Conservation (phyloP, 441 rosid species). For the Rhodomyrtus psidioides region DNA sequence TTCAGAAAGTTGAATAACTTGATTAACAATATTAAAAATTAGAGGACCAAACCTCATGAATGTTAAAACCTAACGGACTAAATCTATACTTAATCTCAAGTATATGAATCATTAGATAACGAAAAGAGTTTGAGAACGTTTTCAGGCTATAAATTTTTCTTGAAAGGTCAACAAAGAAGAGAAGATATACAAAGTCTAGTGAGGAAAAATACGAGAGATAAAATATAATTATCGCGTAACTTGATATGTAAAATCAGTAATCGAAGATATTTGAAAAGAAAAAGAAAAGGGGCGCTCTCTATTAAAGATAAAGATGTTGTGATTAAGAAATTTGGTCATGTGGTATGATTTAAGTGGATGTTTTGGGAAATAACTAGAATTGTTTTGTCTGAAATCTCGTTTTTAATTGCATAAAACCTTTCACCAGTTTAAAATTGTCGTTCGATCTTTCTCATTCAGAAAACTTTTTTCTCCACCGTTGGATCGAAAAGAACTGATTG, state of each 20-base stretch:
- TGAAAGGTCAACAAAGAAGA: not conserved
- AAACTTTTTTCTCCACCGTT: too few species aligned
- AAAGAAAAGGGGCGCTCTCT: too few species aligned
- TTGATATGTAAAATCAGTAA: not conserved
- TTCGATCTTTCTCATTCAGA: too few species aligned
- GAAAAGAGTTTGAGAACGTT: too few species aligned
- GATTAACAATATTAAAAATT: not conserved
- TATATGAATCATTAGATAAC: not conserved
- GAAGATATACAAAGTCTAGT: not conserved
- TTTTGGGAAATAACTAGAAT: too few species aligned
- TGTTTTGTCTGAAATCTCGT: too few species aligned
- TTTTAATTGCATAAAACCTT: too few species aligned
- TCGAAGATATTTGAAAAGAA: not conserved
- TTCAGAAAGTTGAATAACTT: not conserved
- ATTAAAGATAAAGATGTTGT: too few species aligned
- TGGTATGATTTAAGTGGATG: too few species aligned
- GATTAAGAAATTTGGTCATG: too few species aligned
- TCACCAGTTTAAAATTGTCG: too few species aligned
- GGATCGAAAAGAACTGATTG: too few species aligned
- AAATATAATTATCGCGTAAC: not conserved
- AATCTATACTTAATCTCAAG: fast-evolving
- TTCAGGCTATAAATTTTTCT: not conserved
- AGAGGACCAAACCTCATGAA: not conserved
- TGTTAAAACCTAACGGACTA: not conserved
- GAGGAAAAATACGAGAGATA: not conserved